Percentiles rank a stretch among this genome's conserved stretches.
Evolutionary conservation across 2,329 filamentous ascomycete genomes (phyloP).

Genomic region (Arthroderma sp.): DNA sequence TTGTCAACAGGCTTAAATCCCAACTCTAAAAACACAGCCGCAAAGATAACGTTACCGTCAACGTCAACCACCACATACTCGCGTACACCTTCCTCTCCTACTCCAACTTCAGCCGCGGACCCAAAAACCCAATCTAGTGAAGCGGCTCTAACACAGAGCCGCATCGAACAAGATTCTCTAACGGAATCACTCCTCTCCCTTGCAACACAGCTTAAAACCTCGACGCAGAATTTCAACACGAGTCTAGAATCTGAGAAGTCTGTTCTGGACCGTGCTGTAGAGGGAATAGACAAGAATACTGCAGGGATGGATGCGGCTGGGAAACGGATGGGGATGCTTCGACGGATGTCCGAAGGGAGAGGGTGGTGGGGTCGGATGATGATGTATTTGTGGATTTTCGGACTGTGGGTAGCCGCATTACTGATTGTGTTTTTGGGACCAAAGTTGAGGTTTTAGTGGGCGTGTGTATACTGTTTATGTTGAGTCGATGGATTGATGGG

Average conservation of each 20-base stretch:
- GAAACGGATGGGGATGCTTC: conserved; percentile 61
- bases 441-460: conserved; percentile 64
- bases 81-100: conserved; percentile 3
- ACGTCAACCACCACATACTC: conserved; percentile 14
- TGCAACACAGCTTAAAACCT: conserved; percentile 63
- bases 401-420: conserved; percentile 63
- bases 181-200: conserved; percentile 71
- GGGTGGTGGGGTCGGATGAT: conserved; percentile 77
- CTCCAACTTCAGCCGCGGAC: conserved; percentile 12
- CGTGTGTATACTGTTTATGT: background rate
- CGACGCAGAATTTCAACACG: conserved; percentile 56
- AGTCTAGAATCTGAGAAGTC: conserved; percentile 64
- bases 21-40: background rate
- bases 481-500: too few relatives aligned
- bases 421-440: conserved; percentile 74
- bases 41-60: conserved; percentile 5
- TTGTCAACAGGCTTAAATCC: conserved; percentile 10
- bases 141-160: conserved; percentile 61
- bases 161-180: conserved; percentile 68
- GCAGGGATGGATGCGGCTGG: conserved; percentile 63
- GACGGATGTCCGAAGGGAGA: conserved; percentile 71
- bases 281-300: conserved; percentile 65
- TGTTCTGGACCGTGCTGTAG: conserved; percentile 55
- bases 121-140: conserved; percentile 41
- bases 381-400: conserved; percentile 73